Evolutionary conservation across 2,329 filamentous ascomycete species (phyloP), one percentile per base, ranked within the genome.

Genomic region (Penicillium palitans): DNA sequence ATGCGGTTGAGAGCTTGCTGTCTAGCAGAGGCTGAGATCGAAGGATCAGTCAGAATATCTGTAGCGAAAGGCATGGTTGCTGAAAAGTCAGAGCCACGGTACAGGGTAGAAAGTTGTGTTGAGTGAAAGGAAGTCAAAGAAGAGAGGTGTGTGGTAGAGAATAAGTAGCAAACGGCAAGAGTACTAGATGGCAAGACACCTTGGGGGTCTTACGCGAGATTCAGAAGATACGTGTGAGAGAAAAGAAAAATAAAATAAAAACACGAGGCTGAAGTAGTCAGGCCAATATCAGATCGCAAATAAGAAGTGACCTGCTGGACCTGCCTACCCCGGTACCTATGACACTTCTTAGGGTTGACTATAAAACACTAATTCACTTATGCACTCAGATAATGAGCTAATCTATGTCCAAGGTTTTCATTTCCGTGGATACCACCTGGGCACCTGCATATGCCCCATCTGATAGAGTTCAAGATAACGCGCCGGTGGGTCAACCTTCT

Each of bases 1-100:
- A 61, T 61, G 25, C 70, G 66, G 27, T 67, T 27, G 15, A 72
- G 52, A 33, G 70, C 70, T 42, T 61, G 41, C 55, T 70, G 67
- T 12, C 66, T 60, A n/a, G 60, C 60, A 31, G 54, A 13, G 6
- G 48, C 41, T 21, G 70, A 61, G 29, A 70, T 47, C 0, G 56
- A 54, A 2, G 59, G 45, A 35, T 70, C 62, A 0, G 19, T 56
- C 17, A 71, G 62, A 3, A 68, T 45, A 2, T 57, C 57, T 48
- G 62, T 64, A 4, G 61, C 62, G 15, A 71, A 62, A 9, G 68
- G 45, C 70, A 72, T 71, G 39, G 21, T 52, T 47, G 54, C 15
- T 41, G 37, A 29, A 37, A 25, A 1, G 1, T 25, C 3, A 12
- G 15, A 37, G 31, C 21, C 2, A 25, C 15, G 0, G 19, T 25